These are phyloP conservation scores for Diversispora eburnea DNA, from an alignment of 192 early-diverging fungal species.

Conservation along the genomic window DNA sequence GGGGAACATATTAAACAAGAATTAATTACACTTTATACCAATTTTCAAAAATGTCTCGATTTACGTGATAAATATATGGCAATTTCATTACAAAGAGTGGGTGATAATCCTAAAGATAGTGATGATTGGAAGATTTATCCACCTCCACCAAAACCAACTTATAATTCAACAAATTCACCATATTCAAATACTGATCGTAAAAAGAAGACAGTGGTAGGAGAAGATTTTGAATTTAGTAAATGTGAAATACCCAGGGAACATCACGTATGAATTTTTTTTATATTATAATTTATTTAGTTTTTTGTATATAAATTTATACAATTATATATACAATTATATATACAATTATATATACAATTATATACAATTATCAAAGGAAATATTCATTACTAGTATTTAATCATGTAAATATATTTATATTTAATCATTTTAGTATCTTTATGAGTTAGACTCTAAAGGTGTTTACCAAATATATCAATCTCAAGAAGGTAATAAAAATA, in stretches of 20 bases:
- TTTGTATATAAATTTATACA: not conserved
- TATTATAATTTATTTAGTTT: not conserved
- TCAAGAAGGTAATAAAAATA: not conserved
- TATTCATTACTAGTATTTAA: too few relatives aligned
- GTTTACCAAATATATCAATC: constrained; percentile 59
- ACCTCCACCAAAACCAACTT: constrained; percentile 70
- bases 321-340: not conserved
- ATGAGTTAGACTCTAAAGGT: constrained; percentile 56
- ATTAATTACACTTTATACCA: constrained; percentile 55
- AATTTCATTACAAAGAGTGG: constrained; percentile 61
- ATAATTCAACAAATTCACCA: constrained; percentile 39
- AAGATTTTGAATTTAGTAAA: constrained; percentile 36
- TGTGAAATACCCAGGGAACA: constrained; percentile 33
- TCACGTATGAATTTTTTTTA: constrained; percentile 29
- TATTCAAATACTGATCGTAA: constrained; percentile 23
- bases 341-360: too few relatives aligned
- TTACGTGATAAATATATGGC: constrained; percentile 85
- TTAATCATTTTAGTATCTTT: constrained; percentile 31
- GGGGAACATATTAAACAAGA: constrained; percentile 34
- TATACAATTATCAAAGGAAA: too few relatives aligned
- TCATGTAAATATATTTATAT: too few relatives aligned
- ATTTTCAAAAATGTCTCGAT: constrained; percentile 68
- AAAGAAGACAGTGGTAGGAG: constrained; percentile 37
- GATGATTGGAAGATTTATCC: constrained; percentile 84
- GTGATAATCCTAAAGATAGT: constrained; percentile 82